Conservation (phyloP, 2,329 filamentous ascomycete genomes). For the Dothistroma septosporum region DNA sequence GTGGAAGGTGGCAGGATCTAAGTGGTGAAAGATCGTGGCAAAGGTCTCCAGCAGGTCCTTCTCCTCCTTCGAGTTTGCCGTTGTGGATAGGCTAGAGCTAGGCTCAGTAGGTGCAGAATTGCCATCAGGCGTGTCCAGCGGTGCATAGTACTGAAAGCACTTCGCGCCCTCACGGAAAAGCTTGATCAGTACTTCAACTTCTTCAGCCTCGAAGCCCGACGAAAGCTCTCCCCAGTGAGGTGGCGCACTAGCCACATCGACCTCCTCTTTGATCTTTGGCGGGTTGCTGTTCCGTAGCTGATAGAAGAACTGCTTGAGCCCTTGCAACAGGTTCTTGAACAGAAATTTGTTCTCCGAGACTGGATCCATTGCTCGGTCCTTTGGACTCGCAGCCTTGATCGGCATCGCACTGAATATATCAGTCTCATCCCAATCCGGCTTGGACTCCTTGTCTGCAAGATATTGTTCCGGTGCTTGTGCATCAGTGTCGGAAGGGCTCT, state of each 20-base stretch:
- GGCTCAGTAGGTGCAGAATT: slow-evolving; percentile 74
- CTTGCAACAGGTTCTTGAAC: slow-evolving; percentile 94
- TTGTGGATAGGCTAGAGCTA: slow-evolving; percentile 64
- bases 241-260: slow-evolving; percentile 75
- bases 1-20: slow-evolving; percentile 96
- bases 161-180: slow-evolving; percentile 94
- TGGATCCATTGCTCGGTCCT: slow-evolving; percentile 83
- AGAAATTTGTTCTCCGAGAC: slow-evolving; percentile 97
- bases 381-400: slow-evolving; percentile 89
- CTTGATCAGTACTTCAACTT: slow-evolving; percentile 93
- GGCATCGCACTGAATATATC: slow-evolving; percentile 96
- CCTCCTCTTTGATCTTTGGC: slow-evolving; percentile 48
- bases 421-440: slow-evolving; percentile 94
- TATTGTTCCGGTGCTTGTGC: slow-evolving; percentile 64
- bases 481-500: slow-evolving; percentile 45
- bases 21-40: slow-evolving; percentile 95
- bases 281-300: slow-evolving; percentile 89
- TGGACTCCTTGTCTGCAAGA: slow-evolving; percentile 72
- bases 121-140: slow-evolving; percentile 72
- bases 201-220: slow-evolving; percentile 93
- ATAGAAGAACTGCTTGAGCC: slow-evolving; percentile 93
- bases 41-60: slow-evolving; percentile 97
- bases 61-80: slow-evolving; percentile 80
- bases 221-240: slow-evolving; percentile 93
- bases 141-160: slow-evolving; percentile 94